Conservation (phyloP, 2,329 filamentous ascomycete genomes). For the Colletotrichum sp. region DNA sequence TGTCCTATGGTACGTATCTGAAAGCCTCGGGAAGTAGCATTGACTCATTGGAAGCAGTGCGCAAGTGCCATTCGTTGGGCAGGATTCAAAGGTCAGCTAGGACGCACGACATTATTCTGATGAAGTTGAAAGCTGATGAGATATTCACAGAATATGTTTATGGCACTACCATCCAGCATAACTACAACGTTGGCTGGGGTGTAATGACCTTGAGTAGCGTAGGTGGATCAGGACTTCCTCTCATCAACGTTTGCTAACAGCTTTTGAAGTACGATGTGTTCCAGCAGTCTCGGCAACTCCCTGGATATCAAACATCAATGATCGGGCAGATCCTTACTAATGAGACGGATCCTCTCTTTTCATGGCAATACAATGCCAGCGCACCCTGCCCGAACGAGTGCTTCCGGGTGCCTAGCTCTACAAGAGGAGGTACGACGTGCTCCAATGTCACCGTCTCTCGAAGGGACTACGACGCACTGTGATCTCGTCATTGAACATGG, state of each 20-base stretch:
- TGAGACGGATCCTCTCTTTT: slow-evolving; percentile 59
- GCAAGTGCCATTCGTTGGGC: slow-evolving; percentile 61
- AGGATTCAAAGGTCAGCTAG: slow-evolving; percentile 43
- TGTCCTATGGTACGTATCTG: slow-evolving; percentile 50
- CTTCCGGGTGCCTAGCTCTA: neutral
- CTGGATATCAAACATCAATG: slow-evolving; percentile 36
- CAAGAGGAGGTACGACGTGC: slow-evolving; percentile 5
- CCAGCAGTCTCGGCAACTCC: slow-evolving; percentile 41
- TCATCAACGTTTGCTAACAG: slow-evolving; percentile 26
- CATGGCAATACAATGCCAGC: slow-evolving; percentile 54
- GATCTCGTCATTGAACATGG: neutral
- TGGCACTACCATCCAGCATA: slow-evolving; percentile 52
- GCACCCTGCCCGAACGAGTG: slow-evolving; percentile 15
- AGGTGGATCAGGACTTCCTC: neutral
- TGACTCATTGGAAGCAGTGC: slow-evolving; percentile 36
- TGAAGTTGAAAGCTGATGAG: neutral
- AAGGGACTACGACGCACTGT: neutral
- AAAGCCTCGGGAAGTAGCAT: neutral
- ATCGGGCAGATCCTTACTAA: slow-evolving; percentile 51
- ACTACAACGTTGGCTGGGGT: slow-evolving; percentile 33
- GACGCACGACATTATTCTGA: no score
- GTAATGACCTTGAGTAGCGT: slow-evolving; percentile 14
- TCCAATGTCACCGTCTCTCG: neutral
- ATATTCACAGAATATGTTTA: slow-evolving; percentile 52
- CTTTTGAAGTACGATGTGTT: slow-evolving; percentile 48